phyloP scores from a whole-genome alignment of 345 rosid species.

The Eucalyptus camaldulensis region DNA sequence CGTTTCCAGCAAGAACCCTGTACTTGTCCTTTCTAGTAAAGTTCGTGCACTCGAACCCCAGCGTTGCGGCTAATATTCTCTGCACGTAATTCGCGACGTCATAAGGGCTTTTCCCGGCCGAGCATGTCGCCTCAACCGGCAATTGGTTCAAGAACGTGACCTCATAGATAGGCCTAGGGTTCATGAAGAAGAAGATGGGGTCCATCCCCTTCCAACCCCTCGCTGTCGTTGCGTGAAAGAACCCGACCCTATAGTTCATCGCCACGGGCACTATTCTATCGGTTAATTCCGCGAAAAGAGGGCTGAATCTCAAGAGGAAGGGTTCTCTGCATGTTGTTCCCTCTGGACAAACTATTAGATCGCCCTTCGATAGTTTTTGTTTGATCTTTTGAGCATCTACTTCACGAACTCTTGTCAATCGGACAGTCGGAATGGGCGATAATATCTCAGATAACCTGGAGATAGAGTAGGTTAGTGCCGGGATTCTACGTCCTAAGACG shows the following conservation, averaged over 20 bases:
- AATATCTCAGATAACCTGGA: constrained; percentile 63
- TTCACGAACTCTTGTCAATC: constrained; percentile 56
- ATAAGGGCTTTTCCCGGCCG: constrained; percentile 25
- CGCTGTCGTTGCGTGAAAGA: constrained; percentile 26
- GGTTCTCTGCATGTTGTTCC: constrained; percentile 42
- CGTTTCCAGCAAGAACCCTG: constrained; percentile 70
- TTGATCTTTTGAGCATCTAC: constrained; percentile 60
- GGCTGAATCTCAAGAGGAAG: constrained; percentile 28
- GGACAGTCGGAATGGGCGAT: constrained; percentile 79
- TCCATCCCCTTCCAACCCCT: constrained; percentile 28
- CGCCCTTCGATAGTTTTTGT: constrained; percentile 19
- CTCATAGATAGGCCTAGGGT: constrained; percentile 29
- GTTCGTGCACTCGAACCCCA: constrained; percentile 32
- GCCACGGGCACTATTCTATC: constrained; percentile 38
- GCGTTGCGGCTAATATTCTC: constrained; percentile 19
- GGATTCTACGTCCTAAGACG: constrained; percentile 52
- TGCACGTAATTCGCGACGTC: constrained; percentile 80
- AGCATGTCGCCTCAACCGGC: constrained; percentile 23
- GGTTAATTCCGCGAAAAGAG: constrained; percentile 30
- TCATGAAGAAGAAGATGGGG: constrained; percentile 38
- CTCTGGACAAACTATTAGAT: constrained; percentile 31
- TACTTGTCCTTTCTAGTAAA: constrained; percentile 41
- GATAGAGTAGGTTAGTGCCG: constrained; percentile 82
- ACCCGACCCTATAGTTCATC: constrained; percentile 60
- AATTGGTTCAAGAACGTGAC: constrained; percentile 31